These are phyloP conservation scores for Medicago arabica DNA, from an alignment of 306 rosid species.

Conservation along the genomic window DNA sequence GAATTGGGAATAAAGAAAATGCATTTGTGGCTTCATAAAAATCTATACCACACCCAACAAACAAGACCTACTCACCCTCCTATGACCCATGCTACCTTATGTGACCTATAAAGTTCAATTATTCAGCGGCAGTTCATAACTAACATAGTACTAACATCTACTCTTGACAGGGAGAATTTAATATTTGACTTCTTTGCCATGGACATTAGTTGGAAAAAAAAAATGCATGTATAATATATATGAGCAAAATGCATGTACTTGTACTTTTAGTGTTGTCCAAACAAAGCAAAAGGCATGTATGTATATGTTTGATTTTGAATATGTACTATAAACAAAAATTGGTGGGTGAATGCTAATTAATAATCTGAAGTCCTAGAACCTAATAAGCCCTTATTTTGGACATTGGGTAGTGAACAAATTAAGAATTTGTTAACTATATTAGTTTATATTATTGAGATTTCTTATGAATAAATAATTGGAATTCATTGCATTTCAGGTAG, in stretches of 20 bases:
- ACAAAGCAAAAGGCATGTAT: neutral
- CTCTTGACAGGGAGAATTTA: neutral
- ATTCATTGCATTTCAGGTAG: conserved; percentile 72
- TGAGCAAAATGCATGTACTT: too few species aligned
- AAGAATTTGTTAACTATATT: neutral
- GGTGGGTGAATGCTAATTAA: neutral
- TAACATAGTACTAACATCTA: conserved; percentile 10
- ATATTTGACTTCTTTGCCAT: conserved; percentile 13
- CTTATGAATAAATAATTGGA: too few species aligned
- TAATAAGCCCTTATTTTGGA: neutral
- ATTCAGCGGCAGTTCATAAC: neutral
- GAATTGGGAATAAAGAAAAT: neutral
- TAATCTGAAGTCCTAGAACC: neutral
- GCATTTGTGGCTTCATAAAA: neutral
- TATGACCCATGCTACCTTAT: neutral
- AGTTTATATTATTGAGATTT: too few species aligned
- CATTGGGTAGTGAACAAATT: neutral
- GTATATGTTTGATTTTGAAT: neutral
- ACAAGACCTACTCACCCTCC: neutral
- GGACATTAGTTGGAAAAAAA: neutral
- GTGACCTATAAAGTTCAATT: conserved; percentile 15
- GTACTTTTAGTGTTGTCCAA: neutral
- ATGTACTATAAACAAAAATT: neutral
- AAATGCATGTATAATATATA: neutral
- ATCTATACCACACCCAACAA: conserved; percentile 3